Conservation (phyloP, 495 filamentous ascomycete species). For the Saxophila tyrrhenica region DNA sequence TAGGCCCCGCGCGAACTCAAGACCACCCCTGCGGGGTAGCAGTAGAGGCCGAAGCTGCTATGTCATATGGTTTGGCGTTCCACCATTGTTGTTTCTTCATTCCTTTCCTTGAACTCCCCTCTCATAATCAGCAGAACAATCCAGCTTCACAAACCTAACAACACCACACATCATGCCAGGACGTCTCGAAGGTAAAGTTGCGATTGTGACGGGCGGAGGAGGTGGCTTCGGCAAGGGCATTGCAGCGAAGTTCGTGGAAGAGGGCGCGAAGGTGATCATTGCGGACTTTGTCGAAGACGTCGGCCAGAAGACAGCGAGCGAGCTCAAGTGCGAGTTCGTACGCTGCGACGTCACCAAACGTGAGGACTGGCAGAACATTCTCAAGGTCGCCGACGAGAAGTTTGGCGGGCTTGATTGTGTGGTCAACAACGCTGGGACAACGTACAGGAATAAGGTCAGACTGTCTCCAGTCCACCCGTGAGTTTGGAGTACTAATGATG, state of each 20-base stretch:
- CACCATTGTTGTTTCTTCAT: background rate
- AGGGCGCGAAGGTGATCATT: conserved; percentile 20
- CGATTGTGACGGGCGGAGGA: conserved; percentile 19
- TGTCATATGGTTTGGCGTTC: background rate
- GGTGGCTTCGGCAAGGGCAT: conserved; percentile 21
- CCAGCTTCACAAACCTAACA: background rate
- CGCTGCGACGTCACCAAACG: conserved; percentile 15
- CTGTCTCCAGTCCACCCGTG: background rate
- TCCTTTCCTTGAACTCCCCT: background rate
- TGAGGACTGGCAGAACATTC: conserved; percentile 12
- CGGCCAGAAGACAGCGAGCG: conserved; percentile 9
- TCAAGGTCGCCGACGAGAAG: conserved; percentile 19
- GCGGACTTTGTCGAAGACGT: conserved; percentile 15
- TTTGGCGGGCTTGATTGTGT: conserved; percentile 27
- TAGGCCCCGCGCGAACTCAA: background rate
- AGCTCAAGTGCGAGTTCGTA: conserved; percentile 10
- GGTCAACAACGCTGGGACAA: conserved; percentile 57
- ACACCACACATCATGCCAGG: conserved; percentile 7
- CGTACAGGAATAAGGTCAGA: conserved; percentile 57
- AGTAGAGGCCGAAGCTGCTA: background rate
- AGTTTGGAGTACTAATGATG: too few species aligned
- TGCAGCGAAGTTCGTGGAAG: conserved; percentile 15
- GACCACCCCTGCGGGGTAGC: conserved; percentile 2
- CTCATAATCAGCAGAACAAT: background rate
- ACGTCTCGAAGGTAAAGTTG: conserved; percentile 20